Conservation (phyloP, 371 early-diverging fungal species). For the Cokeromyces recurvatus region DNA sequence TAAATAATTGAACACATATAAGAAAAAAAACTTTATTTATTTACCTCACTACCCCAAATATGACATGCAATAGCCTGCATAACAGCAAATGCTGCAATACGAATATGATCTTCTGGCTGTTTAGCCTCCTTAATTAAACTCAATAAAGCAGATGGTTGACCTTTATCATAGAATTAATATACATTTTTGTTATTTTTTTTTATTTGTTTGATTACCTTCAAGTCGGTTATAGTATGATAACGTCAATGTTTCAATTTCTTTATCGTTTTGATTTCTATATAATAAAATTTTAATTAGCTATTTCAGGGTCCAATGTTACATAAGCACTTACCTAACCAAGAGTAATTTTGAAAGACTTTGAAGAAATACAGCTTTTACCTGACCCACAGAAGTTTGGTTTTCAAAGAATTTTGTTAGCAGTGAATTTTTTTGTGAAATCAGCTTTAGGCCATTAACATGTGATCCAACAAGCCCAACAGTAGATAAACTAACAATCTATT, state of each 20-base stretch:
- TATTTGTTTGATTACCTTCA: conserved; percentile 21
- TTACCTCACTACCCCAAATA: conserved; percentile 40
- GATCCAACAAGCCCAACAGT: conserved; percentile 40
- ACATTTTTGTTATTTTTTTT: no score
- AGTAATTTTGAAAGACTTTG: conserved; percentile 40
- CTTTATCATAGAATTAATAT: conserved; percentile 9
- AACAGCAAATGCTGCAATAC: conserved; percentile 37
- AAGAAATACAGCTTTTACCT: conserved; percentile 30
- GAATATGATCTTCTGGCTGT: conserved; percentile 35
- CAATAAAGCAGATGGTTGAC: conserved; percentile 12
- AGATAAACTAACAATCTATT: conserved; percentile 31
- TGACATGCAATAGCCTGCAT: conserved; percentile 39
- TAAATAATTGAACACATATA: no score
- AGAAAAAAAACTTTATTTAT: neutral
- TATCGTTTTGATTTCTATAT: conserved; percentile 7
- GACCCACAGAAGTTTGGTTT: conserved; percentile 24
- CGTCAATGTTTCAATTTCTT: conserved; percentile 28
- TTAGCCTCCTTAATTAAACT: conserved; percentile 28
- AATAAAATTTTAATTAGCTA: no score
- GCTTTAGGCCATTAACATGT: conserved; percentile 20
- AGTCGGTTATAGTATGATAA: conserved; percentile 17
- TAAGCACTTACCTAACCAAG: conserved; percentile 39
- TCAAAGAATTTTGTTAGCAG: conserved; percentile 17
- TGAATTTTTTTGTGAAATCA: conserved; percentile 10
- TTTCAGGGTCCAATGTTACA: no score